Base-by-base conservation (phyloP, 2,329 filamentous ascomycete genomes). In the Aspergillus ibericus region DNA sequence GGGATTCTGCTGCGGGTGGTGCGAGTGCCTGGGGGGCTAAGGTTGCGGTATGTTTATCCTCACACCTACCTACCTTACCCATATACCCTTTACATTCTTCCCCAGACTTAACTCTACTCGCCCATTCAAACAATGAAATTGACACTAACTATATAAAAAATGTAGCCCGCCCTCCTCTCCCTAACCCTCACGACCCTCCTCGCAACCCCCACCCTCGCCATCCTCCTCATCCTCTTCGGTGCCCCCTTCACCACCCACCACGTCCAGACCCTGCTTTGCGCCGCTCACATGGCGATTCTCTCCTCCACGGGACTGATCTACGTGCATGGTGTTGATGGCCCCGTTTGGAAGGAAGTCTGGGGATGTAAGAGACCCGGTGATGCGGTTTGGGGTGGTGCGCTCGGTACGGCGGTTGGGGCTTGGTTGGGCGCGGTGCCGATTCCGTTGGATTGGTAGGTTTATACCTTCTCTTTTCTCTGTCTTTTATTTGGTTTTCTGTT, bases 361-460 rank as follows among this genome's bases (percentile, higher is more conserved):
- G 84, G 87, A 20, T 84, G 90, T 16, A 81, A 86, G 50, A 79
- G 88, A 16, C 92, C 93, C 0, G 79, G 95, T 20, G 95, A 98
- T 75, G 90, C 93, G 71, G 86, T 91, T 0, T 95, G 92, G 77
- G 93, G 92, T 2, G 91, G 86, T 1, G 82, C 91, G 9, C 75
- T 93, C n/a, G 95, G 95, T 5, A 87, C 87, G 0, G 79, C 89
- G 25, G 68, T 93, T 1, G 95, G 95, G 5, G 92, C 91, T 40
- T 98, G 95, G 95, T 78, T 96, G 42, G 95, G 95, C 3, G 95
- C 95, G 7, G 86, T 98, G 54, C 95, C 96, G 0, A 98, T 99
- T 67, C 95, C 95, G 1, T 80, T 99, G 65, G 95, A 99, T 74
- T 98, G 93, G 93, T 84, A 62, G 66, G 79, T 76, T 22, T 22